Evolutionary conservation across 2,329 filamentous ascomycete species (phyloP).

Genomic region (Biscogniauxia mediterranea): DNA sequence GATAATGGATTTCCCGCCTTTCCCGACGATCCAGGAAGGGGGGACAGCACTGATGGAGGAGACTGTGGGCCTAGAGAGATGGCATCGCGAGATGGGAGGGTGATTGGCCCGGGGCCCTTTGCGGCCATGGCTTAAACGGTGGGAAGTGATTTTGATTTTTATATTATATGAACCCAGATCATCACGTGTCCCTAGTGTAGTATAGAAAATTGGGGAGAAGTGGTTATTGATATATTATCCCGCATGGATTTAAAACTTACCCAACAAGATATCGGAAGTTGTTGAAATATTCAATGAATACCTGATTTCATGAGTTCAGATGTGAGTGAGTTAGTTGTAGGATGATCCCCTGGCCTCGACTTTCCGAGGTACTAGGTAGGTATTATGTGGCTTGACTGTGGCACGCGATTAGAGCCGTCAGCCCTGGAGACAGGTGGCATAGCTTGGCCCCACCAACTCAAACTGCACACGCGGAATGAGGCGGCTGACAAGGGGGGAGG

Average conservation of each 20-base stretch:
- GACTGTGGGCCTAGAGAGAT: conserved; percentile 30
- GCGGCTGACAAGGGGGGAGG: not conserved
- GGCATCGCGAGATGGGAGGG: conserved; percentile 28
- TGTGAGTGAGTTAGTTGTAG: no score
- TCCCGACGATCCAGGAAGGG: conserved; percentile 31
- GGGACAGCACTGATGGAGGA: conserved; percentile 25
- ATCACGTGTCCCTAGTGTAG: not conserved
- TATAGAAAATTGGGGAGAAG: no score
- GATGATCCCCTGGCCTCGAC: no score
- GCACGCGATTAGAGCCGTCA: not conserved
- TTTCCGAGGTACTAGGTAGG: no score
- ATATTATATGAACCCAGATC: not conserved
- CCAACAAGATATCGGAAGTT: no score
- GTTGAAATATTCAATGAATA: no score
- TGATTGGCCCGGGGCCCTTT: conserved; percentile 25
- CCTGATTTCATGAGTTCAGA: no score
- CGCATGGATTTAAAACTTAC: no score
- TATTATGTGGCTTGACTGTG: not conserved
- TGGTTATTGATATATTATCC: no score
- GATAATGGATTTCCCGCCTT: conserved; percentile 65
- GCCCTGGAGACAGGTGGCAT: not conserved
- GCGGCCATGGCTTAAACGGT: conserved; percentile 28
- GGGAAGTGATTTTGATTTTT: conserved; percentile 1
- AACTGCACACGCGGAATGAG: not conserved
- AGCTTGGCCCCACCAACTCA: not conserved